phyloP scores from a whole-genome alignment of 257 asterid genomes.

The Rubia yunnanensis region DNA sequence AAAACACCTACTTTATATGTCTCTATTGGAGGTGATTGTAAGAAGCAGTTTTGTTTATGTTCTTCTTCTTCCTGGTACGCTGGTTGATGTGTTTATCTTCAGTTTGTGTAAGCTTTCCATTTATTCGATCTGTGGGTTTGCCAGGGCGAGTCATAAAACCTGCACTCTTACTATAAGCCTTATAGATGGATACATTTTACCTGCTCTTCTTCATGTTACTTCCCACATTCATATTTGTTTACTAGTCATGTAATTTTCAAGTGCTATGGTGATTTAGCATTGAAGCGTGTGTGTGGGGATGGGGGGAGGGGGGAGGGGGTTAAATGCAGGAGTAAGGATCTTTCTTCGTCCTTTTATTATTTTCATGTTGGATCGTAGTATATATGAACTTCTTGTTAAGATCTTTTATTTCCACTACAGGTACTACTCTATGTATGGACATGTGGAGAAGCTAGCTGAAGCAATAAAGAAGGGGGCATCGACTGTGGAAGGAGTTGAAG shows the following conservation, averaged over 20 bases:
- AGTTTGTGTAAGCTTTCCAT: neutral
- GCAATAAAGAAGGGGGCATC: conserved; percentile 68
- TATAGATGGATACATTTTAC: neutral
- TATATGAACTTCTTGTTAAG: neutral
- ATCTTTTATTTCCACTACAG: conserved; percentile 18
- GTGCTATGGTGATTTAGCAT: neutral
- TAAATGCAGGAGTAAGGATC: neutral
- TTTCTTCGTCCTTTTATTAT: too few species aligned
- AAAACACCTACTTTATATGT: neutral
- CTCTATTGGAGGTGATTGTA: neutral
- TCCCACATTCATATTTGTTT: neutral
- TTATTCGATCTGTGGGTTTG: neutral
- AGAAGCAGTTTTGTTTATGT: neutral
- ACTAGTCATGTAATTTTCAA: neutral
- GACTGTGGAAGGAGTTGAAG: conserved; percentile 73
- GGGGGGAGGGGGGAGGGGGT: neutral
- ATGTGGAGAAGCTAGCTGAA: conserved; percentile 74
- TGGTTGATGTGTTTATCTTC: neutral
- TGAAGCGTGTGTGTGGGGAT: neutral
- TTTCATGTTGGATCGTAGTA: neutral
- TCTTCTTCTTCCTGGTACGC: neutral
- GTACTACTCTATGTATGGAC: conserved; percentile 73
- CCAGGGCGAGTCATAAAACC: neutral
- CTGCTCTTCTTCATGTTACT: neutral
- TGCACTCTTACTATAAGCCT: neutral